Evolutionary conservation across 2,329 filamentous ascomycete species (phyloP).

Genomic region (Akanthomyces dipterigenus): DNA sequence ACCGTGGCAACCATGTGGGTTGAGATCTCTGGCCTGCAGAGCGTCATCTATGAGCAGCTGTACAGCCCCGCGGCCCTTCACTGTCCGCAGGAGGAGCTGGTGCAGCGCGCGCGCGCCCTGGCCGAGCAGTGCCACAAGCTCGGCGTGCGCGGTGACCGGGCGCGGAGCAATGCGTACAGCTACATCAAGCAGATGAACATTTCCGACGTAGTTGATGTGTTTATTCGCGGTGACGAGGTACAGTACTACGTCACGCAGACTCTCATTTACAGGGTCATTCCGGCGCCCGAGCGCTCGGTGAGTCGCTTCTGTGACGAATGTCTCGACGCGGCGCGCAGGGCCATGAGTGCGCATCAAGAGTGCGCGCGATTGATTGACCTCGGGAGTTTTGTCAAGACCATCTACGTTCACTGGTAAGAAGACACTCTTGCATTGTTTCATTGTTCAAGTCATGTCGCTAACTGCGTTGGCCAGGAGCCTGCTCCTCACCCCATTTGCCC

Average conservation of each 20-base stretch:
- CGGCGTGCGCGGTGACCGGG: slow-evolving; percentile 29
- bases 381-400: slow-evolving; percentile 34
- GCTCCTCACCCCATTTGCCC: slow-evolving; percentile 50
- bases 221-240: slow-evolving; percentile 42
- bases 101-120: slow-evolving; percentile 31
- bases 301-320: slow-evolving; percentile 43
- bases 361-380: slow-evolving; percentile 38
- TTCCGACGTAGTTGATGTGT: slow-evolving; percentile 35
- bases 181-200: slow-evolving; percentile 32
- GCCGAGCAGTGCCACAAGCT: slow-evolving; percentile 31
- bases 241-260: slow-evolving; percentile 42
- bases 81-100: slow-evolving; percentile 32
- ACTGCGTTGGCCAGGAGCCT: slow-evolving; percentile 35
- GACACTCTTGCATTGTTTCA: background rate
- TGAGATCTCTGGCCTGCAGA: slow-evolving; percentile 48
- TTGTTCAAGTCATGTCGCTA: background rate
- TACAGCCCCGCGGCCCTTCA: slow-evolving; percentile 42
- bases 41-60: slow-evolving; percentile 50
- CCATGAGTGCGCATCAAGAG: slow-evolving; percentile 38
- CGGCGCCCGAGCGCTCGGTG: slow-evolving; percentile 33
- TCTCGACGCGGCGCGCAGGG: slow-evolving; percentile 41
- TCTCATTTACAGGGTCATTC: slow-evolving; percentile 46
- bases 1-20: slow-evolving; percentile 48
- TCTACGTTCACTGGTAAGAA: slow-evolving; percentile 46
- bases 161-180: slow-evolving; percentile 28